Base-by-base conservation (phyloP, 2,329 filamentous ascomycete genomes). In the Cryphonectria parasitica region DNA sequence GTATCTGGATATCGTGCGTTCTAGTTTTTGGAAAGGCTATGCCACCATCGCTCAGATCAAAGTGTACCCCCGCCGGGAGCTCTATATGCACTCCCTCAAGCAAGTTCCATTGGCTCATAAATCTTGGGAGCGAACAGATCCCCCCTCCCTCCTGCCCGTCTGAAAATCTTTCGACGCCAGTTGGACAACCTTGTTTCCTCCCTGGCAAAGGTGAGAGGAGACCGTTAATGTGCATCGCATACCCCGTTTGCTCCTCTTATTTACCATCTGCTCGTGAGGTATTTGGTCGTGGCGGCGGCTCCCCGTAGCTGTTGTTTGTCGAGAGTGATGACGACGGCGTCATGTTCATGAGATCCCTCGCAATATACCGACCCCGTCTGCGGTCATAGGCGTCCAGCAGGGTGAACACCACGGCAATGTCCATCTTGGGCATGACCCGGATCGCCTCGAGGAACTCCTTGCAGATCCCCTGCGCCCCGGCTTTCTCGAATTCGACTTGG, bases 331-430 rank as follows among this genome's bases (percentile, higher is more conserved):
- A 19, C 28, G 56, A 36, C 28, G 8, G 6, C 17, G 56, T 36
- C 17, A 31, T 60, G 5, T 2, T 60, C 7, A n/a, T 36, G 56
- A 61, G 34, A 39, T 61, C 34, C 22, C 58, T 61, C 19, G 58
- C 17, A 7, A 39, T 19, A n/a, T 39, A 3, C 31, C 31, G 34
- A 61, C 58, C 39, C 15, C 41, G 41, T 52, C 63, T 49, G 8
- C 63, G 63, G 17, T 64, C 63, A 28, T 34, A 64, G 22, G 41
- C 63, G 5, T 64, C 63, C 63, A 64, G 31, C 43, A 64, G 19
- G 19, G 63, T 64, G 63, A 64, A 64, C 3, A 52, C 28, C 11
- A 64, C 63, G 28, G 25, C 63, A 11, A 49, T 49, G n/a, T 64
- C 63, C 41, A 64, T 64, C 63, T 64, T 64, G 7, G 63, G 63